phyloP scores from a whole-genome alignment of 2,329 filamentous ascomycete species.

The Penicillium sp. region DNA sequence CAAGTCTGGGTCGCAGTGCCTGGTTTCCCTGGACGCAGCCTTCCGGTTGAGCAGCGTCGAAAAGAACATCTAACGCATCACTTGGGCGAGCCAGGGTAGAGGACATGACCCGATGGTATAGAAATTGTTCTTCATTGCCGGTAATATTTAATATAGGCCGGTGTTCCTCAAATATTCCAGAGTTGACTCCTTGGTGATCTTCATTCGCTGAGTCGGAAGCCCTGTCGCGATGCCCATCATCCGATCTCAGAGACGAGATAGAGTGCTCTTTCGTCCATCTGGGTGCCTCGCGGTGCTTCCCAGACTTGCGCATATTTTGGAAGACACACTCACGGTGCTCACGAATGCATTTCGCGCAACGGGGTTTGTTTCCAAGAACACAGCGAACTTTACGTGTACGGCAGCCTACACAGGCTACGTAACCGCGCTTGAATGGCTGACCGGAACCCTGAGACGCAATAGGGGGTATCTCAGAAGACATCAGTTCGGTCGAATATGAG shows the following conservation, averaged over 20 bases:
- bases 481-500: neutral
- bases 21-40: constrained; percentile 27
- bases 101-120: constrained; percentile 43
- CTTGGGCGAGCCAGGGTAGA: constrained; percentile 58
- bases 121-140: constrained; percentile 31
- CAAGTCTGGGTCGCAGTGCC: constrained; percentile 11
- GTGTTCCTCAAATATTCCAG: neutral
- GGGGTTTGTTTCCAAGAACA: constrained; percentile 47
- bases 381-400: constrained; percentile 59
- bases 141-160: neutral
- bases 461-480: neutral
- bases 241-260: constrained; percentile 5
- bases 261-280: neutral
- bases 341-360: constrained; percentile 55
- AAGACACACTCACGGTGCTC: constrained; percentile 57
- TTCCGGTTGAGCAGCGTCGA: constrained; percentile 53
- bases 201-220: neutral
- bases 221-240: constrained; percentile 2
- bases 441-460: constrained; percentile 18
- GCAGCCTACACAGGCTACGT: constrained; percentile 59
- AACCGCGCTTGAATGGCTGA: constrained; percentile 54
- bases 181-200: neutral
- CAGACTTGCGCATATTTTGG: constrained; percentile 38
- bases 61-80: constrained; percentile 58
- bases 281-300: neutral